Evolutionary conservation across 495 filamentous ascomycete genomes (phyloP).

Genomic region (Aspergillus bertholletiae): DNA sequence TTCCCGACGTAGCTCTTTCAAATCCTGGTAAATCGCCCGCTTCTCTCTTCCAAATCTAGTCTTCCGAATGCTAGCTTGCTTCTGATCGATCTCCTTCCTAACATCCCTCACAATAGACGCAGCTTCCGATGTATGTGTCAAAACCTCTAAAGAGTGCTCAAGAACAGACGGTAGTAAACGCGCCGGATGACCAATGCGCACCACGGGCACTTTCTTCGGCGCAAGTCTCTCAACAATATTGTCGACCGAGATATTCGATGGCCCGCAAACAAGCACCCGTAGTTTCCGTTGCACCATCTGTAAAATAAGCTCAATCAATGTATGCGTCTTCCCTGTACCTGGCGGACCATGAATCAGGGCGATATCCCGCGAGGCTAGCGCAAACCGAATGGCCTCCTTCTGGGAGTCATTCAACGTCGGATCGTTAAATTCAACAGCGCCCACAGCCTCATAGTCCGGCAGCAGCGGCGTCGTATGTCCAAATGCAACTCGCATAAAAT

Average conservation of each 20-base stretch:
- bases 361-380: slow-evolving; percentile 76
- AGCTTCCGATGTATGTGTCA: slow-evolving; percentile 89
- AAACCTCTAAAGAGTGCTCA: slow-evolving; percentile 83
- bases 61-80: slow-evolving; percentile 85
- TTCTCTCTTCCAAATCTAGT: slow-evolving; percentile 77
- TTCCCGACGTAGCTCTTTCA: slow-evolving; percentile 83
- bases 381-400: slow-evolving; percentile 87
- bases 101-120: slow-evolving; percentile 89
- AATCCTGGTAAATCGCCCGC: slow-evolving; percentile 75
- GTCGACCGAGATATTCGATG: slow-evolving; percentile 94
- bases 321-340: slow-evolving; percentile 97
- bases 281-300: slow-evolving; percentile 71
- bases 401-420: slow-evolving; percentile 82
- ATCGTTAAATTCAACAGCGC: slow-evolving; percentile 71
- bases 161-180: slow-evolving; percentile 85
- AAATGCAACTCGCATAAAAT: slow-evolving; percentile 80
- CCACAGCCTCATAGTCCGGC: slow-evolving; percentile 50
- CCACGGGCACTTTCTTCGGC: slow-evolving; percentile 76
- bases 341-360: slow-evolving; percentile 95
- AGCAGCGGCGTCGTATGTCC: slow-evolving; percentile 48
- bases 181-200: slow-evolving; percentile 90
- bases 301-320: slow-evolving; percentile 88
- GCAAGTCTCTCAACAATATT: slow-evolving; percentile 96
- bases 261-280: slow-evolving; percentile 86
- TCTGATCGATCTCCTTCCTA: slow-evolving; percentile 86